These are phyloP conservation scores for Azolla pinnata DNA, from an alignment of 75 land plant genomes.

Conservation along the genomic window DNA sequence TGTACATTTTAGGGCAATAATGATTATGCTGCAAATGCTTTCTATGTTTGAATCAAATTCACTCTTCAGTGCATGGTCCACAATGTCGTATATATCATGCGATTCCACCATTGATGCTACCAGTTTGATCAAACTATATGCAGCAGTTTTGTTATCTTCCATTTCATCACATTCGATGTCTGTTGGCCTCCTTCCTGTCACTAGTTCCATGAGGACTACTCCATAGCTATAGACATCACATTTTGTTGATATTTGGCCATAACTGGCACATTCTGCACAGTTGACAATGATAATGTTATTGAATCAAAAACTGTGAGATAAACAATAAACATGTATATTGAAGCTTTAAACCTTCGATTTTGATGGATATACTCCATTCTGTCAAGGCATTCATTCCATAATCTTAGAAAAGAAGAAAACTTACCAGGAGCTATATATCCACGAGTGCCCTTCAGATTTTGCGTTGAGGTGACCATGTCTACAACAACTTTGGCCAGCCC, in stretches of 20 bases:
- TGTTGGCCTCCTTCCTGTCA: constrained; percentile 4
- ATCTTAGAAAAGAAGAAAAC: no score
- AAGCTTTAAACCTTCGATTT: no score
- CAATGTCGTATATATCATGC: no score
- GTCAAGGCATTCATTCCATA: no score
- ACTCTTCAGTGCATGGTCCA: neutral
- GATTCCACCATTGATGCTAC: neutral
- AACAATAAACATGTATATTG: neutral
- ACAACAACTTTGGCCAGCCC: constrained; percentile 45
- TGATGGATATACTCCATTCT: no score
- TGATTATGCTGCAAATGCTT: neutral
- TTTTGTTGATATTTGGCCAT: neutral
- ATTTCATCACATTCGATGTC: neutral
- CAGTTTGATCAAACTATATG: neutral
- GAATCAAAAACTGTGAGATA: neutral
- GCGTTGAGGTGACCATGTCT: constrained; percentile 7
- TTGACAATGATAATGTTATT: neutral
- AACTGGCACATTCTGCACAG: constrained; percentile 4
- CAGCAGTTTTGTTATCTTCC: neutral
- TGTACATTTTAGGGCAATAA: constrained; percentile 10
- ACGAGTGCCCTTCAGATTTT: constrained; percentile 39
- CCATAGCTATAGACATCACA: constrained; percentile 26
- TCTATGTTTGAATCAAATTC: no score
- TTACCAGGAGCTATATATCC: constrained; percentile 72
- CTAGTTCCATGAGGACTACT: constrained; percentile 9